Percentiles rank a stretch among this genome's conserved stretches.
phyloP scores from a whole-genome alignment of 2,329 filamentous ascomycete genomes.

The Macrophomina pseudophaseolina region DNA sequence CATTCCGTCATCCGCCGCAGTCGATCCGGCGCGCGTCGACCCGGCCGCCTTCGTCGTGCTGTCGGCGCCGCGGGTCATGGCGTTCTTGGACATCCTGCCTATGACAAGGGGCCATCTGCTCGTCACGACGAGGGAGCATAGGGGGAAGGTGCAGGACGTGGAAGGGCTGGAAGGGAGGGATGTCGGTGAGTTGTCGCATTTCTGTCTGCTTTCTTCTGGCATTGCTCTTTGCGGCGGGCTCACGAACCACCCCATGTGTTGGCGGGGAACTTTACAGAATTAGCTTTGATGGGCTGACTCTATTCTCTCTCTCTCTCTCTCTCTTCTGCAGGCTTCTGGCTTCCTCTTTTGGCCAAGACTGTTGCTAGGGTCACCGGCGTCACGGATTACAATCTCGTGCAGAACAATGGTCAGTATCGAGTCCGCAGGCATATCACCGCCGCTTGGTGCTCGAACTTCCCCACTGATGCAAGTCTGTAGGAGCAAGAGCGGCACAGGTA shows the following conservation, averaged over 20 bases:
- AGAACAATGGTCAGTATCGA: conserved; percentile 75
- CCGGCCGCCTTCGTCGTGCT: conserved; percentile 67
- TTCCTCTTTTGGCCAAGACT: conserved; percentile 75
- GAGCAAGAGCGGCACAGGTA: conserved; percentile 85
- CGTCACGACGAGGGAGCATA: conserved; percentile 77
- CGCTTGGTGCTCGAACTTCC: too few relatives aligned
- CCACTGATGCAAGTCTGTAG: conserved; percentile 41
- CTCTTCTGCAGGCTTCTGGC: conserved; percentile 52
- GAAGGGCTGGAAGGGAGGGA: conserved; percentile 65
- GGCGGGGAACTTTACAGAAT: too few relatives aligned
- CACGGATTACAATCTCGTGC: conserved; percentile 92
- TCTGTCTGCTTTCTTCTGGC: neutral
- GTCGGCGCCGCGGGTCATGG: conserved; percentile 76
- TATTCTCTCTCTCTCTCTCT: neutral
- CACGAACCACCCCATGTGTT: neutral
- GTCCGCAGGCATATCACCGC: too few relatives aligned
- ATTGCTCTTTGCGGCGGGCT: neutral
- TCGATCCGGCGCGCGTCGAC: conserved; percentile 38
- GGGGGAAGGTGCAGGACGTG: conserved; percentile 77
- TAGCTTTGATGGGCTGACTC: conserved; percentile 56
- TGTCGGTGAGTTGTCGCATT: conserved; percentile 59
- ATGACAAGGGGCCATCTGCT: conserved; percentile 83
- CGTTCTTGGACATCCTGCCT: conserved; percentile 93
- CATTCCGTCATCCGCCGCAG: conserved; percentile 37
- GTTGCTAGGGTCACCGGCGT: conserved; percentile 72